Evolutionary conservation across 768 basidiomycete genomes (phyloP).

Genomic region (Tricholoma saponaceum): DNA sequence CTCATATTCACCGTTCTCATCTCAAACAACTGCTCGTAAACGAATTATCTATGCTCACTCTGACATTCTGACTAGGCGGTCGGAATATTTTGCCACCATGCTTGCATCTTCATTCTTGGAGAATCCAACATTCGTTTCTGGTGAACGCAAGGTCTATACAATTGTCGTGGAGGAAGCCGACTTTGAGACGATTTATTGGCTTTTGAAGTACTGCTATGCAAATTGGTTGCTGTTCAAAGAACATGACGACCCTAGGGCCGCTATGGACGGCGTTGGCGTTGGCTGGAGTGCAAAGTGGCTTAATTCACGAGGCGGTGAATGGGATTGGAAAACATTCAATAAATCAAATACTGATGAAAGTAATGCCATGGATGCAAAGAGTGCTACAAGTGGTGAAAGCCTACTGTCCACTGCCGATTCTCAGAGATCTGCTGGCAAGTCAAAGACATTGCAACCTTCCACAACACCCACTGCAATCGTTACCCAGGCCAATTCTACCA

Average conservation of each 20-base stretch:
- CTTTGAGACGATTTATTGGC: slow-evolving; percentile 75
- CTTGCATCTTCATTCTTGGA: slow-evolving; percentile 70
- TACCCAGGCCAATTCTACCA: slow-evolving; percentile 10
- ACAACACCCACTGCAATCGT: slow-evolving; percentile 16
- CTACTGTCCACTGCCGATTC: slow-evolving; percentile 24
- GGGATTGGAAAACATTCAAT: slow-evolving; percentile 67
- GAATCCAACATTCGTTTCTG: slow-evolving; percentile 32
- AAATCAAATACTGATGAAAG: slow-evolving; percentile 36
- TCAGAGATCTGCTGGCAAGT: slow-evolving; percentile 25
- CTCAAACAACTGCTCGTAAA: slow-evolving; percentile 58
- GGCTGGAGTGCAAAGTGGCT: slow-evolving; percentile 65
- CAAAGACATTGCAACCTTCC: slow-evolving; percentile 21
- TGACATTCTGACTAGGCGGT: slow-evolving; percentile 68
- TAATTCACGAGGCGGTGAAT: slow-evolving; percentile 45
- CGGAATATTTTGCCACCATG: slow-evolving; percentile 78
- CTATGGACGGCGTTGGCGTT: slow-evolving; percentile 63
- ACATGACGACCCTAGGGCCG: slow-evolving; percentile 61
- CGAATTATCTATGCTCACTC: slow-evolving; percentile 76
- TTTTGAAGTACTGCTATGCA: slow-evolving; percentile 72
- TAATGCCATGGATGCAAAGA: slow-evolving; percentile 10
- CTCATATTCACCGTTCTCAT: slow-evolving; percentile 35
- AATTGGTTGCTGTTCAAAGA: slow-evolving; percentile 72
- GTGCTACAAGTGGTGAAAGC: slow-evolving; percentile 45
- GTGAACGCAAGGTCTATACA: slow-evolving; percentile 56
- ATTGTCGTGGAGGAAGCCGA: slow-evolving; percentile 77